These are phyloP conservation scores for Sarocladium brachiariae DNA, from an alignment of 2,329 filamentous ascomycete species.

Conservation along the genomic window DNA sequence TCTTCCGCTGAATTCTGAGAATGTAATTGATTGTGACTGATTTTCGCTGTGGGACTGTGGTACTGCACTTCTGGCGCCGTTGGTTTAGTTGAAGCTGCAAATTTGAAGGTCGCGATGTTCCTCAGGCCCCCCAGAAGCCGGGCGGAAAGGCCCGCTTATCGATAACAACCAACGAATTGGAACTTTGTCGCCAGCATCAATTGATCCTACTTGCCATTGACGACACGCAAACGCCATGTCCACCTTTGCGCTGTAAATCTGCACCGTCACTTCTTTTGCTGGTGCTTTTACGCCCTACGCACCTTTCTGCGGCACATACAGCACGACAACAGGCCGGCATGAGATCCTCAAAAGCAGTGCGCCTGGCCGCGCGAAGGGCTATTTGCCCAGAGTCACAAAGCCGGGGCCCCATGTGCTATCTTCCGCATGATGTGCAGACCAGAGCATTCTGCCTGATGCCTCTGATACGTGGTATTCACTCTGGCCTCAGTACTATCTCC, in stretches of 20 bases:
- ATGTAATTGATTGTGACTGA: not conserved
- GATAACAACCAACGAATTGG: not conserved
- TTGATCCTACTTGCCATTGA: too few relatives aligned
- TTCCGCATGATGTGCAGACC: not conserved
- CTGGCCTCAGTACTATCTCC: not conserved
- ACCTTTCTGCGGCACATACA: too few relatives aligned
- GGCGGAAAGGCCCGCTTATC: conserved; percentile 9
- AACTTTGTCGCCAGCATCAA: not conserved
- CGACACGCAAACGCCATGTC: too few relatives aligned
- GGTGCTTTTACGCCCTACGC: too few relatives aligned
- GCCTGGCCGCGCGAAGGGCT: not conserved
- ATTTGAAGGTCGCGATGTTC: conserved; percentile 9
- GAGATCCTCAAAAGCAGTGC: not conserved
- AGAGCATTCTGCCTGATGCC: conserved; percentile 5
- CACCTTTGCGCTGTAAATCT: too few relatives aligned
- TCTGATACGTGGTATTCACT: conserved; percentile 2
- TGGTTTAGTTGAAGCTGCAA: conserved; percentile 7
- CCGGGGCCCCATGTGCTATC: not conserved
- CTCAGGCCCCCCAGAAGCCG: not conserved
- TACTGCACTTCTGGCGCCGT: not conserved
- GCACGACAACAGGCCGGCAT: not conserved
- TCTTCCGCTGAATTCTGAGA: not conserved
- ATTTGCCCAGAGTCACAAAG: not conserved
- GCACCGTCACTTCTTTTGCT: too few relatives aligned
- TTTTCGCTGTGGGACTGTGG: conserved; percentile 17